A percentile compares a stretch with the other conserved stretches of the same genome.
Evolutionary conservation across 2,329 filamentous ascomycete genomes (phyloP).

Genomic region (Fusarium musae): DNA sequence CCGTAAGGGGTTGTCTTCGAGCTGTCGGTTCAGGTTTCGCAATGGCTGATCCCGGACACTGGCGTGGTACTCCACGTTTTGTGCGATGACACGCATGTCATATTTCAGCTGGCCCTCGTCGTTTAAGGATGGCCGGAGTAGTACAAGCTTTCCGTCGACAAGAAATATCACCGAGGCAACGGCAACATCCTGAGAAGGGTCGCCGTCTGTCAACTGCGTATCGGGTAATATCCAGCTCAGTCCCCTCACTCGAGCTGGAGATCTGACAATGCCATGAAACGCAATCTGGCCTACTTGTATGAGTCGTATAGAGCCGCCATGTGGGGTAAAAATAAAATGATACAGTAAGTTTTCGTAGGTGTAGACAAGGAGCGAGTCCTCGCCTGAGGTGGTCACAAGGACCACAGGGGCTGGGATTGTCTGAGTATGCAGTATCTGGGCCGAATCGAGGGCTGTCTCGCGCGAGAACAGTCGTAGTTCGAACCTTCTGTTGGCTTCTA

Average conservation of each 20-base stretch:
- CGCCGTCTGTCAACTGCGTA: conserved; percentile 86
- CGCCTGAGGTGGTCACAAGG: conserved; percentile 86
- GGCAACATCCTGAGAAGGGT: conserved; percentile 94
- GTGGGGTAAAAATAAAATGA: conserved; percentile 87
- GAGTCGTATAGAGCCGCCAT: conserved; percentile 76
- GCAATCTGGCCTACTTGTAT: conserved; percentile 98
- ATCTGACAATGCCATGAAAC: conserved; percentile 94
- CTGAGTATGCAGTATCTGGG: conserved; percentile 79
- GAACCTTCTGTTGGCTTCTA: conserved; percentile 85
- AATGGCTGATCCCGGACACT: conserved; percentile 86
- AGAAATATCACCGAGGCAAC: conserved; percentile 94
- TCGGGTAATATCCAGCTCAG: conserved; percentile 97
- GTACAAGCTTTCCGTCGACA: conserved; percentile 95
- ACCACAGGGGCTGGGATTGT: conserved; percentile 87
- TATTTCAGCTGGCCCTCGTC: conserved; percentile 91
- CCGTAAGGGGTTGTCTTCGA: conserved; percentile 39
- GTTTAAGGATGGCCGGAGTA: conserved; percentile 87
- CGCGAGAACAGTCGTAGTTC: conserved; percentile 94
- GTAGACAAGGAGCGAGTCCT: conserved; percentile 95
- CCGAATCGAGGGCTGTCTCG: conserved; percentile 80
- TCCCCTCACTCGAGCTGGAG: conserved; percentile 89
- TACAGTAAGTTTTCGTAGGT: conserved; percentile 97
- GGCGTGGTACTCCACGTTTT: conserved; percentile 95
- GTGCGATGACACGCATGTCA: conserved; percentile 95
- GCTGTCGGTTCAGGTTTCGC: conserved; percentile 47